These are phyloP conservation scores for Crithidia bombi DNA, from an alignment of 208 protist species.

Conservation along the genomic window DNA sequence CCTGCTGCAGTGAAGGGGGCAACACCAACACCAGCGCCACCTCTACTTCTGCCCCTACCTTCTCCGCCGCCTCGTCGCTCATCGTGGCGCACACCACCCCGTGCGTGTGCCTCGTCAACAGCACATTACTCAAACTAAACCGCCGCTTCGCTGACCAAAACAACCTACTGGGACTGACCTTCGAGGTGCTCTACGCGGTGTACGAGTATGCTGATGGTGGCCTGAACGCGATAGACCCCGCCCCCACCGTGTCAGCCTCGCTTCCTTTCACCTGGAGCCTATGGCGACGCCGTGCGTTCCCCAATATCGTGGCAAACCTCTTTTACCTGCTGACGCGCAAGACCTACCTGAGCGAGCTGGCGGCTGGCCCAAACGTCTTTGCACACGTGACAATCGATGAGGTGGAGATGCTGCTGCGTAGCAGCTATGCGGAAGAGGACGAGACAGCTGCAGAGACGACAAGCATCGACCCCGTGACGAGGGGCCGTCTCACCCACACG, in stretches of 20 bases:
- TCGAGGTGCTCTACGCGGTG: conserved; percentile 13
- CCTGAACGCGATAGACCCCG: background rate
- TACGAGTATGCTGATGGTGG: conserved; percentile 3
- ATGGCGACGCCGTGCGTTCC: background rate
- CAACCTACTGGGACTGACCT: conserved; percentile 6
- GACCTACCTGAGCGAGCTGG: conserved; percentile 10
- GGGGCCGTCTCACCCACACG: no score
- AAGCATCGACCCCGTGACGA: no score
- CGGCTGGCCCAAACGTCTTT: background rate
- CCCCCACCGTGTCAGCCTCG: background rate
- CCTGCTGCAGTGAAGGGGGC: background rate
- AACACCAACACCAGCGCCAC: no score
- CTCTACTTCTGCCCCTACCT: background rate
- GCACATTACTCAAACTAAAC: conserved; percentile 1
- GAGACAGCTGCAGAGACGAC: background rate
- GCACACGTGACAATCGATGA: conserved; percentile 14
- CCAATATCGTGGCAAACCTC: conserved; percentile 5
- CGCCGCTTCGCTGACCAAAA: background rate
- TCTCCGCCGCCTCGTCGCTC: background rate
- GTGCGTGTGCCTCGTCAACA: conserved; percentile 2
- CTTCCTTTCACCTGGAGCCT: background rate
- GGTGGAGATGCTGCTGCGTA: background rate
- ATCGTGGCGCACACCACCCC: background rate
- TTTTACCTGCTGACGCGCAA: conserved; percentile 9
- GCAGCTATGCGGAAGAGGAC: background rate